These are phyloP conservation scores for Globisporangium camurandrum DNA, from an alignment of 352 stramenopile genomes.

Conservation along the genomic window DNA sequence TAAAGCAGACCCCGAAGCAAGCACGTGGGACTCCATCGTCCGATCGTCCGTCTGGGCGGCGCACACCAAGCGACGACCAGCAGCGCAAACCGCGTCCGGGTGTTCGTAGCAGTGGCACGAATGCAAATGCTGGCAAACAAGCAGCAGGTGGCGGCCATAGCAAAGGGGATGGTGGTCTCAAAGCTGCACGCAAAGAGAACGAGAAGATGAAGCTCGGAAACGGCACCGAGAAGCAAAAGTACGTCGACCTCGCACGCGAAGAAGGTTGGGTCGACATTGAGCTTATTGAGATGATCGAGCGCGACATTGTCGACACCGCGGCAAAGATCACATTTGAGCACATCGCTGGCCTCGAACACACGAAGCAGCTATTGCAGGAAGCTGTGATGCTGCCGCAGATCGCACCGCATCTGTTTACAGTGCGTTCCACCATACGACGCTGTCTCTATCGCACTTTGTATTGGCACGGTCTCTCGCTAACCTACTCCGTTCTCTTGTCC, in stretches of 20 bases:
- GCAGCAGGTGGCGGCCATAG: constrained; percentile 14
- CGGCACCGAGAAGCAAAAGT: constrained; percentile 43
- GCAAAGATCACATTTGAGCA: constrained; percentile 67
- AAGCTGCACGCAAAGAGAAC: constrained; percentile 32
- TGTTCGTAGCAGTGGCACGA: too few species aligned
- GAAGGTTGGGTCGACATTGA: constrained; percentile 69
- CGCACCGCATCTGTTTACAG: constrained; percentile 76
- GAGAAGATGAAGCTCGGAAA: constrained; percentile 23
- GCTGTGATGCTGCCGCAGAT: constrained; percentile 83
- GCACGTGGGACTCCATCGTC: constrained; percentile 12
- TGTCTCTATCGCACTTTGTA: background rate
- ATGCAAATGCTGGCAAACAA: constrained; percentile 19
- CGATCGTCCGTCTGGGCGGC: constrained; percentile 32
- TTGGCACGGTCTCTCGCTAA: background rate
- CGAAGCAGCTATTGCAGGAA: constrained; percentile 76
- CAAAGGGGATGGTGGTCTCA: constrained; percentile 34
- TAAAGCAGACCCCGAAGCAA: constrained; percentile 21
- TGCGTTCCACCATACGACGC: constrained; percentile 10
- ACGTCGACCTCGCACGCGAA: constrained; percentile 71
- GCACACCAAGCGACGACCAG: constrained; percentile 54
- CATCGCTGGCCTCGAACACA: constrained; percentile 75
- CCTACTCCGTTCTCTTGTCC: background rate
- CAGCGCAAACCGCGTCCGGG: constrained; percentile 27
- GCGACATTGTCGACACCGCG: constrained; percentile 77
- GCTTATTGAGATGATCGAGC: constrained; percentile 81